Percentiles rank a stretch among this genome's conserved stretches.
Conservation (phyloP, 352 stramenopile genomes). For the Pythium brachiatum region DNA sequence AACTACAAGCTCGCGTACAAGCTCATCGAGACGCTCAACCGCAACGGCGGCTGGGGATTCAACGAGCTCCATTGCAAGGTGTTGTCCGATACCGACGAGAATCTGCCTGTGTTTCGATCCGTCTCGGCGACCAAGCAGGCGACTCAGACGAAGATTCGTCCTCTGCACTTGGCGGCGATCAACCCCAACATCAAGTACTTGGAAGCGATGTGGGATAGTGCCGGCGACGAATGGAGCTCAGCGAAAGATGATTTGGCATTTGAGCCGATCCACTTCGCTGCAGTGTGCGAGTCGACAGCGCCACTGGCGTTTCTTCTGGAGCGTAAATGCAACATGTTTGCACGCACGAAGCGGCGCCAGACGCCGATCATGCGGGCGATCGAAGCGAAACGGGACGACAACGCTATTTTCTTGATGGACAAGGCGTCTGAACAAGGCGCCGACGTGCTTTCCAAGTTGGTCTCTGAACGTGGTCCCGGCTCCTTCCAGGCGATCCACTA, state of each 20-base stretch:
- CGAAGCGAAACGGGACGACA: conserved; percentile 43
- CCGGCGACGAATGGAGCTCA: conserved; percentile 42
- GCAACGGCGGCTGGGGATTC: conserved; percentile 57
- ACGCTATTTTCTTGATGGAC: conserved; percentile 58
- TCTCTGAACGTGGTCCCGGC: conserved; percentile 43
- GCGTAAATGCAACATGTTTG: conserved; percentile 48
- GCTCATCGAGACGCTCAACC: conserved; percentile 51
- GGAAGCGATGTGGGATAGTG: conserved; percentile 51
- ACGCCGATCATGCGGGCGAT: conserved; percentile 67
- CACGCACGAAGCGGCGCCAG: conserved; percentile 53
- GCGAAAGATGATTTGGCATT: conserved; percentile 61
- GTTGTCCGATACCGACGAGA: conserved; percentile 35
- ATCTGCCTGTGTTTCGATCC: conserved; percentile 47
- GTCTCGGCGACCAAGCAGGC: conserved; percentile 74
- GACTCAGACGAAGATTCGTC: conserved; percentile 53
- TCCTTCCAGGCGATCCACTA: conserved; percentile 67
- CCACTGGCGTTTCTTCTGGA: conserved; percentile 66
- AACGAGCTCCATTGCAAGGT: conserved; percentile 65
- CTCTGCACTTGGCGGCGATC: conserved; percentile 69
- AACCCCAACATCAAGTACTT: conserved; percentile 74
- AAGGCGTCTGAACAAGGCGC: conserved; percentile 39
- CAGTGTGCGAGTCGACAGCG: conserved; percentile 43
- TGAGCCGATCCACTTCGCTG: conserved; percentile 70
- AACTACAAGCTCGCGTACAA: conserved; percentile 49
- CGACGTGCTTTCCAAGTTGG: conserved; percentile 34